phyloP scores from a whole-genome alignment of 108 stramenopile species.

The Nitzschia inconspicua region DNA sequence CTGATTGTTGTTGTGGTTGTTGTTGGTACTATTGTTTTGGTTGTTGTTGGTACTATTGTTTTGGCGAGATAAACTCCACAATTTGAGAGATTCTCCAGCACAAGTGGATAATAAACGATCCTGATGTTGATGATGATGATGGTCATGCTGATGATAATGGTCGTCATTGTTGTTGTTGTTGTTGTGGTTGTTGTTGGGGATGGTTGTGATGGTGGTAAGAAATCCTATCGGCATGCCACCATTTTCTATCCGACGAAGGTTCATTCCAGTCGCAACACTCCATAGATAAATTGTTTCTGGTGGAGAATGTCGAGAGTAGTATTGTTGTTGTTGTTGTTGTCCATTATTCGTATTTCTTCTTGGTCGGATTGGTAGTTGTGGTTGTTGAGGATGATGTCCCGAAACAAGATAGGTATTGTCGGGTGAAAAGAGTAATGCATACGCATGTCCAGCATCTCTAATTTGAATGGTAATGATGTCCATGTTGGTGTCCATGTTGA shows the following conservation, averaged over 20 bases:
- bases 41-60: background rate
- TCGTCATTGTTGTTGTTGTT: background rate
- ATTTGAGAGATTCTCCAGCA: background rate
- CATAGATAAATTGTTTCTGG: constrained; percentile 13
- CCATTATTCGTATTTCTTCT: no score
- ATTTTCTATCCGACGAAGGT: background rate
- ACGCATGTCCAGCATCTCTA: background rate
- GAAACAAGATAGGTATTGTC: constrained; percentile 8
- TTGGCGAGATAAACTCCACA: background rate
- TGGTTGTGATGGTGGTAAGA: background rate
- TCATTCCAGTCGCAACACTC: background rate
- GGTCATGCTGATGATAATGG: no score
- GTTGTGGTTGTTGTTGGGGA: background rate
- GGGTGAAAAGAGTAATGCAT: constrained; percentile 13
- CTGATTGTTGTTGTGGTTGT: background rate
- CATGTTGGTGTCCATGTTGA: background rate
- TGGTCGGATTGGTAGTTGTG: no score
- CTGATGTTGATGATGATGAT: no score
- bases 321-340: no score
- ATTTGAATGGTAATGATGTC: background rate
- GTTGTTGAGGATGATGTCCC: background rate
- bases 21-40: no score
- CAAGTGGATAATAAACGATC: no score
- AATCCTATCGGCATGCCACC: background rate
- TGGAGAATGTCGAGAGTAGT: no score